Base-by-base conservation (phyloP, 2,329 filamentous ascomycete species). In the Emergomyces pasteurianus region DNA sequence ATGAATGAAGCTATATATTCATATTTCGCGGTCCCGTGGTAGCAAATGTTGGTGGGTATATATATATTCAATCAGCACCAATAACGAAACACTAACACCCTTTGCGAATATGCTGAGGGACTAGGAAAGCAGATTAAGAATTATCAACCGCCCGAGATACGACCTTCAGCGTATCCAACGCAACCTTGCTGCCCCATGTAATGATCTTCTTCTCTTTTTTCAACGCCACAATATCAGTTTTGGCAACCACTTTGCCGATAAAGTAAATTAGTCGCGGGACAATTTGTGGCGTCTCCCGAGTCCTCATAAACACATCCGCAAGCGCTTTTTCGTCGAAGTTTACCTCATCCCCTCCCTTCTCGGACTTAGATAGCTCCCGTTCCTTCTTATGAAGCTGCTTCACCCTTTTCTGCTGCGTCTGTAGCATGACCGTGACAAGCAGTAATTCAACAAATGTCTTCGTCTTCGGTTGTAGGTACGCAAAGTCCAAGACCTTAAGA, bases 361-460 rank as follows among this genome's bases (percentile, higher is more conserved):
- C 70, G 14, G 63, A 66, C 61, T 61, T 60, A 46, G 54, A 57
- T 23, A 8, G 14, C 14, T 18, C 38, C 9, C 38, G 23, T 34
- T 65, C 57, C 14, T 49, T 49, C 57, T 66, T 68, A 40, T 62
- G 59, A 31, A 68, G 52, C 16, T 53, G 56, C 40, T 40, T 55
- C 23, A 43, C 31, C 49, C 50, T 75, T 60, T 79, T 77, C 36
- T 80, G 80, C 63, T 85, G 81, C 18, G 85, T 84, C 66, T 87
- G 83, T 53, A 89, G 80, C 38, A 97, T 83, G 14, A 91, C 74
- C 1, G 85, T 88, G 56, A 94, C 85, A 18, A 97, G 79, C 65
- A 96, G 75, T 8, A 94, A 78, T 72, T 96, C 90, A 53, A 92
- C 80, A 70, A 97, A 94, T 28, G 83, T 83, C 61, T 82, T 85